Base-by-base conservation (phyloP, 768 basidiomycete genomes). In the Mycena epipterygia region DNA sequence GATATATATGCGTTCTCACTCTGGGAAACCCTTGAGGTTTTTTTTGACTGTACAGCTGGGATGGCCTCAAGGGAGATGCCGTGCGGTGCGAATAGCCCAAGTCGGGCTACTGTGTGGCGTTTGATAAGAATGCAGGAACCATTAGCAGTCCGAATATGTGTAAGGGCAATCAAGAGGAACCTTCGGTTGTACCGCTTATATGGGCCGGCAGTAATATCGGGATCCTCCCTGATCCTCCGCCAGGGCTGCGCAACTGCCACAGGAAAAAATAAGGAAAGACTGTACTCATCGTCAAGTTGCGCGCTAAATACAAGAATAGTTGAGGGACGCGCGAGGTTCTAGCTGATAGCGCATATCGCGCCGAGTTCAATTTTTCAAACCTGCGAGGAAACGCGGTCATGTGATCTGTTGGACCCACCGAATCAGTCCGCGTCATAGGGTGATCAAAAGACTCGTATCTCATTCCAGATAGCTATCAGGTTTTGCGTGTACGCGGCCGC, bases 91-190 rank as follows among this genome's bases (percentile, higher is more conserved):
- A 51, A 39, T n/a, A 67, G 35, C 25, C 21, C 30, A 25, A 23
- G 13, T 39, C 32, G 3, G 62, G 49, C 25, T 39, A 35, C 12
- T 57, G 33, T 52, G 58, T 67, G 57, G 57, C 66, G 48, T 67
- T 67, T 67, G 66, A 67, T 67, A 53, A 23, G 33, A 67, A 67
- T 59, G 65, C 23, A 66, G 33, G 35, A n/a, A 21, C 8, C 25
- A 21, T 39, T 16, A 57, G 27, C 42, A 9, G 37, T 29, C 11
- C 12, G 35, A 9, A 9, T 3, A 4, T 32, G 25, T 58, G 64
- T 66, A 56, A 55, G 55, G 16, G 35, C 48, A 46, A 32, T 44
- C 39, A 5, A 13, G 58, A 25, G 29, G 13, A n/a, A 14, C 8
- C 23, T 33, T 23, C 25, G 23, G 25, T 14, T 27, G 46, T 27